A percentile compares a stretch with the other conserved stretches of the same genome.
phyloP scores from a whole-genome alignment of 108 stramenopile species.

The Nitzschia sp. region DNA sequence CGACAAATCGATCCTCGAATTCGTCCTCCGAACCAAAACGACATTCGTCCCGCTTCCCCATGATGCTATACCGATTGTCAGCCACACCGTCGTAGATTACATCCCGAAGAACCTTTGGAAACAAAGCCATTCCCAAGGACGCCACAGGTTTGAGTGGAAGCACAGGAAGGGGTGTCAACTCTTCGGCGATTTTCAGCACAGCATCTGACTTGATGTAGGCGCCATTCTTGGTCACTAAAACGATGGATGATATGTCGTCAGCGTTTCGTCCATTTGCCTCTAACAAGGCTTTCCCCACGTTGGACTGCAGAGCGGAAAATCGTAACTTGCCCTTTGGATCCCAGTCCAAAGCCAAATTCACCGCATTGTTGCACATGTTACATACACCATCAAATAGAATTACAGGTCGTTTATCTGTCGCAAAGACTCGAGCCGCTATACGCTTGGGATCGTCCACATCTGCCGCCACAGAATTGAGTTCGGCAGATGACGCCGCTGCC shows the following conservation, averaged over 20 bases:
- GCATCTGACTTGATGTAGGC: conserved; percentile 74
- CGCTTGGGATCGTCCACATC: conserved; percentile 20
- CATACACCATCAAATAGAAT: conserved; percentile 84
- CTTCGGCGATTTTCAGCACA: conserved; percentile 62
- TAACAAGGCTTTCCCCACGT: conserved; percentile 64
- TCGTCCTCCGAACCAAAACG: conserved; percentile 67
- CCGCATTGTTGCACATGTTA: conserved; percentile 75
- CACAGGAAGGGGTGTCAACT: conserved; percentile 56
- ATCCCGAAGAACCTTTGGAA: conserved; percentile 70
- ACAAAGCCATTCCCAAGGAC: conserved; percentile 35
- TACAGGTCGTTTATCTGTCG: conserved; percentile 55
- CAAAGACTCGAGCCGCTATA: conserved; percentile 53
- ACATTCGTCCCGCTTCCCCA: conserved; percentile 58
- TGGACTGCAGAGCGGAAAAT: conserved; percentile 74
- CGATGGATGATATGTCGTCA: conserved; percentile 79
- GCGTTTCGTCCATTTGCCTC: conserved; percentile 57
- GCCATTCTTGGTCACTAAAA: conserved; percentile 59
- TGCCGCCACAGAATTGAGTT: neutral
- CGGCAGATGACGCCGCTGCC: neutral
- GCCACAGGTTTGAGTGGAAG: conserved; percentile 50
- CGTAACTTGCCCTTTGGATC: conserved; percentile 69
- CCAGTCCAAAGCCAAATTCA: conserved; percentile 70
- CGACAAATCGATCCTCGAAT: conserved; percentile 64
- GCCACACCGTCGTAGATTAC: conserved; percentile 80
- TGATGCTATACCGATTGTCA: conserved; percentile 73